Evolutionary conservation across 2,329 filamentous ascomycete species (phyloP).

Genomic region (Pestalotiopsis fici): DNA sequence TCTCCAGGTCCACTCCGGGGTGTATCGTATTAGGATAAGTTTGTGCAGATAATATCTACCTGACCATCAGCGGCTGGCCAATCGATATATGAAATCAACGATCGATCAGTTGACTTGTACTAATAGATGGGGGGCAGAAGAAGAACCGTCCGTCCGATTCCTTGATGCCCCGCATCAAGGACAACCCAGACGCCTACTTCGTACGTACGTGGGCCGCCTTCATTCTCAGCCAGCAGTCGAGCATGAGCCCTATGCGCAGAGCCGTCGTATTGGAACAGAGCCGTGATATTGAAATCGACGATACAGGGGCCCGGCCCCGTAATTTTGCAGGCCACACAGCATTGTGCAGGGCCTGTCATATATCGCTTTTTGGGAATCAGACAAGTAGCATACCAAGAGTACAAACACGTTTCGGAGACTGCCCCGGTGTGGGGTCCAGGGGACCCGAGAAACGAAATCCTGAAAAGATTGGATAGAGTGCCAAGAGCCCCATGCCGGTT

Average conservation of each 20-base stretch:
- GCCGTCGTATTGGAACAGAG: neutral
- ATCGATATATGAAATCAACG: neutral
- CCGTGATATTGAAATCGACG: neutral
- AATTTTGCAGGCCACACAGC: neutral
- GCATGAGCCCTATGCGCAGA: neutral
- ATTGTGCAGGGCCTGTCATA: conserved; percentile 4
- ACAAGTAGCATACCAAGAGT: neutral
- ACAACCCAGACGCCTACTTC: neutral
- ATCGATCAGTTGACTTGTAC: neutral
- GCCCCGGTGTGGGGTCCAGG: neutral
- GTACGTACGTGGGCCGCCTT: neutral
- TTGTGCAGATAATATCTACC: neutral
- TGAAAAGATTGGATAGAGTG: neutral
- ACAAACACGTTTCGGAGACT: neutral
- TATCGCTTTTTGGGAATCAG: neutral
- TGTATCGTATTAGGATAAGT: neutral
- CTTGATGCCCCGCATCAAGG: neutral
- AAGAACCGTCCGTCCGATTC: neutral
- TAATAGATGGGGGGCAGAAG: neutral
- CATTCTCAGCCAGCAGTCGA: neutral
- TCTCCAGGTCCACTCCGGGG: neutral
- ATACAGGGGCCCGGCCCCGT: neutral
- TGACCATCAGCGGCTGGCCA: neutral
- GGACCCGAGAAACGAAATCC: neutral
- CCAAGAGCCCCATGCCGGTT: neutral